These are phyloP conservation scores for Colletotrichum euphorbiae DNA, from an alignment of 2,329 filamentous ascomycete genomes.

Conservation along the genomic window DNA sequence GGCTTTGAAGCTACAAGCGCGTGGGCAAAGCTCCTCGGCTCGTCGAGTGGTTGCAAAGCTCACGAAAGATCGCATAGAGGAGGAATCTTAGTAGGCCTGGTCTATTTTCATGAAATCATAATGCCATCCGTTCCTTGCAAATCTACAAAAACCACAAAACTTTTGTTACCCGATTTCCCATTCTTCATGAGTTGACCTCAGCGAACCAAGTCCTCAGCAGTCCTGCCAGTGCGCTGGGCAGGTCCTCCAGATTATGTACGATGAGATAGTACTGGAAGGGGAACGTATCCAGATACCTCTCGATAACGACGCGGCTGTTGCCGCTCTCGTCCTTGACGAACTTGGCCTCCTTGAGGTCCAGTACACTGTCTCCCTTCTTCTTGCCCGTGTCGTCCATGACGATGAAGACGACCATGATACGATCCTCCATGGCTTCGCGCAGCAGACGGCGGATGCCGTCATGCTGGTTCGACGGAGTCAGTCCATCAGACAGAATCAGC, in stretches of 20 bases:
- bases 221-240: conserved; percentile 88
- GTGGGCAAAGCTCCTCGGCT: no score
- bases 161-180: background rate
- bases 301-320: conserved; percentile 79
- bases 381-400: conserved; percentile 79
- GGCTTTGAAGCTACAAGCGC: no score
- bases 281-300: conserved; percentile 93
- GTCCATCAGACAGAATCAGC: conserved; percentile 91
- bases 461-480: conserved; percentile 85
- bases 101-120: background rate
- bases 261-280: conserved; percentile 98
- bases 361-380: conserved; percentile 72
- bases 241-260: conserved; percentile 89
- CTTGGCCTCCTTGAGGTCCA: conserved; percentile 88
- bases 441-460: conserved; percentile 85
- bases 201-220: conserved; percentile 97
- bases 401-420: conserved; percentile 98
- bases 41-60: no score
- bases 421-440: conserved; percentile 88
- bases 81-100: background rate
- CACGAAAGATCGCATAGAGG: no score
- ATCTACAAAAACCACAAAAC: conserved; percentile 3
- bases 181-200: conserved; percentile 64
- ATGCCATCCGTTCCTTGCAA: conserved; percentile 1
- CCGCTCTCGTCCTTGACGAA: conserved; percentile 76